A percentile compares a stretch with the other conserved stretches of the same genome.
Evolutionary conservation across 1,284 basidiomycete species (phyloP).

Genomic region (Singerocomus rubriflavus): DNA sequence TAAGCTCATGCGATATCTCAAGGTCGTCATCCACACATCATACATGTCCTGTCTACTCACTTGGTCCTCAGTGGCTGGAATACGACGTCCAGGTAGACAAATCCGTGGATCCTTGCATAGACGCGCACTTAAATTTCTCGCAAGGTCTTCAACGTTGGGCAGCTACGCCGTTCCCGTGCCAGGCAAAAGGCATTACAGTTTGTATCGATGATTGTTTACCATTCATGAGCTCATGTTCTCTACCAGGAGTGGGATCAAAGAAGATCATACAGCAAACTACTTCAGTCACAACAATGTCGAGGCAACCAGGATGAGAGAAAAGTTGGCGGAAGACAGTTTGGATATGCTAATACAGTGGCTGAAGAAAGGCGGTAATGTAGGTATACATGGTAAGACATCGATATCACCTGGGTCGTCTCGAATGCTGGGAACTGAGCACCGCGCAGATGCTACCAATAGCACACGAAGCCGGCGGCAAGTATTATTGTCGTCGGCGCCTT

Average conservation of each 20-base stretch:
- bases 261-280: constrained; percentile 90
- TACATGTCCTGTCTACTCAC: constrained; percentile 10
- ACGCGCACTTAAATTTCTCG: constrained; percentile 6
- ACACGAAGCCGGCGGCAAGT: constrained; percentile 69
- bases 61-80: constrained; percentile 82
- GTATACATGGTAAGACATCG: constrained; percentile 79
- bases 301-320: constrained; percentile 77
- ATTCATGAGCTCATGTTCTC: constrained; percentile 4
- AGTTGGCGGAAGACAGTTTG: constrained; percentile 87
- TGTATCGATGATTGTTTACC: constrained; percentile 23
- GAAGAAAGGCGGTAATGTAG: constrained; percentile 94
- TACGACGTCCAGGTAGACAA: constrained; percentile 85
- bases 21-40: constrained; percentile 41
- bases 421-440: constrained; percentile 10
- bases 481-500: neutral
- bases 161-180: constrained; percentile 87
- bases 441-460: constrained; percentile 89
- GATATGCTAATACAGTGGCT: constrained; percentile 96
- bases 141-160: constrained; percentile 97
- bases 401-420: constrained; percentile 8
- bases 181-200: constrained; percentile 73
- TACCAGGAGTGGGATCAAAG: constrained; percentile 69
- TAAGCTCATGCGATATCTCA: constrained; percentile 79
- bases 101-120: neutral
- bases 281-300: constrained; percentile 88